A percentile compares a stretch with the other conserved stretches of the same genome.
phyloP scores from a whole-genome alignment of 139 green algal species.

The Nannochloris sp. region DNA sequence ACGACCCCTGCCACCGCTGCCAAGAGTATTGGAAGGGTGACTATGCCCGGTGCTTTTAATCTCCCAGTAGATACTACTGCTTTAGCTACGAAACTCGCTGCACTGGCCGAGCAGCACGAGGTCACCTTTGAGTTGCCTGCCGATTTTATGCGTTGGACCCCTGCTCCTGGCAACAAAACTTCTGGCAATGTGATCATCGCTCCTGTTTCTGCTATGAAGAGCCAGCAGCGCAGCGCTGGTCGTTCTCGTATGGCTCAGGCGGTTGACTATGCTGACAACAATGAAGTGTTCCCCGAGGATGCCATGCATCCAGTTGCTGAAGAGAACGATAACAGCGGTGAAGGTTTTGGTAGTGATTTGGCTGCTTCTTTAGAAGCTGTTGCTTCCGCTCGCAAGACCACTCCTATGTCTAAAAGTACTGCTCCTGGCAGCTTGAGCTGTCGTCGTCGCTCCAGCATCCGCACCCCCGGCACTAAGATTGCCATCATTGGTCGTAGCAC shows the following conservation, averaged over 20 bases:
- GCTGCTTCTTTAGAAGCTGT: no score
- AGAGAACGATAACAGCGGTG: no score
- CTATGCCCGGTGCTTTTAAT: no score
- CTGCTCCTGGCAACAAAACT: background rate
- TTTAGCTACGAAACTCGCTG: slow-evolving; percentile 18
- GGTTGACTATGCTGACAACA: background rate
- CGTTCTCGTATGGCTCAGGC: no score
- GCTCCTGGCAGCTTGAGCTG: no score
- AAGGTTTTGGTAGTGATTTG: no score
- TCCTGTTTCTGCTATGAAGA: background rate
- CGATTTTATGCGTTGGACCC: slow-evolving; percentile 4
- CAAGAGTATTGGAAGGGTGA: background rate
- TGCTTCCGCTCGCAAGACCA: background rate
- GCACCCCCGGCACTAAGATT: slow-evolving; percentile 22
- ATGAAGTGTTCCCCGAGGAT: no score
- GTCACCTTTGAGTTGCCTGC: slow-evolving; percentile 23
- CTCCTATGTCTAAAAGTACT: no score
- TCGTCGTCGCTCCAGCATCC: slow-evolving; percentile 7
- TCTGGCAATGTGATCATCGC: no score
- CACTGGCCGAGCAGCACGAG: slow-evolving; percentile 10
- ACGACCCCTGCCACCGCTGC: slow-evolving; percentile 15
- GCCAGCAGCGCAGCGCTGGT: no score
- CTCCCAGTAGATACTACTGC: slow-evolving; percentile 10
- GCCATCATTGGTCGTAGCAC: slow-evolving; percentile 11
- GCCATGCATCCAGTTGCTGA: no score